Conservation (phyloP, 805 yeast species). For the Candida sithepensis region DNA sequence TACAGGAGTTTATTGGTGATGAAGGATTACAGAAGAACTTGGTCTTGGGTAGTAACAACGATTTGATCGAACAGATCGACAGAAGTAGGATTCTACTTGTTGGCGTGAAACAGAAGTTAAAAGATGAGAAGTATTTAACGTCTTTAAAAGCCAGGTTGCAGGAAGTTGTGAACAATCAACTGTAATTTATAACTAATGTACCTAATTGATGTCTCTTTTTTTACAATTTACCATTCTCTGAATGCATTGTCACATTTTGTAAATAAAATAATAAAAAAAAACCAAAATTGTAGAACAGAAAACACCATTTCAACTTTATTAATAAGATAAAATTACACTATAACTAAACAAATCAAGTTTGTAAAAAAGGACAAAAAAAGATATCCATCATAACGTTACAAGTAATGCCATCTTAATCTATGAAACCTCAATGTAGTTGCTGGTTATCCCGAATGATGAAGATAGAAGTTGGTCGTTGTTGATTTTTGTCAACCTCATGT, state of each 20-base stretch:
- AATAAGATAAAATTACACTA: background rate
- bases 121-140: constrained; percentile 2
- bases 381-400: background rate
- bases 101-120: constrained; percentile 14
- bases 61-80: constrained; percentile 10
- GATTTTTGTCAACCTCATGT: background rate
- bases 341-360: background rate
- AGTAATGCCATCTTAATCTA: background rate
- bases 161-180: background rate
- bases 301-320: background rate
- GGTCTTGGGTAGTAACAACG: constrained; percentile 19
- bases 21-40: constrained; percentile 19
- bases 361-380: background rate
- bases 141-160: constrained; percentile 1
- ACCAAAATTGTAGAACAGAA: background rate
- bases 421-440: background rate
- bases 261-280: background rate
- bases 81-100: constrained; percentile 13
- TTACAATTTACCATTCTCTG: too few relatives aligned
- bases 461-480: background rate
- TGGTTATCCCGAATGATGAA: too few relatives aligned
- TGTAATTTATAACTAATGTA: background rate
- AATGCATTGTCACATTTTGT: too few relatives aligned
- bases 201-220: too few relatives aligned
- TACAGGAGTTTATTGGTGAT: constrained; percentile 10